Evolutionary conservation across 177 flowering plant genomes (phyloP).

Genomic region (Vitis hybrid): DNA sequence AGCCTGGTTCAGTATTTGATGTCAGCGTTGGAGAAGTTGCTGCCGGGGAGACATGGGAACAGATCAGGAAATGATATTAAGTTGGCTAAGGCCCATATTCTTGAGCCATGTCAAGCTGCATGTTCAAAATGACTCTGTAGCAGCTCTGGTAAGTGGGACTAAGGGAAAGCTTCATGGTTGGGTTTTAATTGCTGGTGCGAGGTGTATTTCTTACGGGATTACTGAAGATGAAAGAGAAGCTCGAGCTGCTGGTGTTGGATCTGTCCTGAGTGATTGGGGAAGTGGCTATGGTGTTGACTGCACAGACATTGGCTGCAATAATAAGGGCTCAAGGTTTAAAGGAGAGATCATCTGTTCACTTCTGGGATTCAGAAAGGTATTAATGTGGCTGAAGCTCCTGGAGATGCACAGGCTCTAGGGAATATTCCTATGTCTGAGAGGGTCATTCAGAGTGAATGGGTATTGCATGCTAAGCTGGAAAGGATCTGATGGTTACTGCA

Average conservation of each 20-base stretch:
- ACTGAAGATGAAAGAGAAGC: conserved; percentile 93
- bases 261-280: conserved; percentile 96
- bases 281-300: conserved; percentile 97
- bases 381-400: no score
- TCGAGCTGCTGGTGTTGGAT: conserved; percentile 97
- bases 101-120: conserved; percentile 63
- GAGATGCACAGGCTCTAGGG: no score
- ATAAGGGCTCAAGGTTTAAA: conserved; percentile 61
- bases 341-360: no score
- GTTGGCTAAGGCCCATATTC: conserved; percentile 55
- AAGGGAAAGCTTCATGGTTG: conserved; percentile 96
- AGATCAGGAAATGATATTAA: no score
- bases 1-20: no score
- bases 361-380: no score
- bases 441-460: no score
- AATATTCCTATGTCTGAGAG: no score
- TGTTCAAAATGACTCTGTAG: conserved; percentile 94
- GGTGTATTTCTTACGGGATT: conserved; percentile 84
- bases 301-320: conserved; percentile 84
- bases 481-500: no score
- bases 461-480: no score
- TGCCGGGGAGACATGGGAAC: no score
- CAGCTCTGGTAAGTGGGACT: conserved; percentile 96
- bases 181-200: conserved; percentile 95
- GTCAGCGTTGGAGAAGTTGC: no score